Conservation (phyloP, 1,284 basidiomycete genomes). For the Trametes pubescens region DNA sequence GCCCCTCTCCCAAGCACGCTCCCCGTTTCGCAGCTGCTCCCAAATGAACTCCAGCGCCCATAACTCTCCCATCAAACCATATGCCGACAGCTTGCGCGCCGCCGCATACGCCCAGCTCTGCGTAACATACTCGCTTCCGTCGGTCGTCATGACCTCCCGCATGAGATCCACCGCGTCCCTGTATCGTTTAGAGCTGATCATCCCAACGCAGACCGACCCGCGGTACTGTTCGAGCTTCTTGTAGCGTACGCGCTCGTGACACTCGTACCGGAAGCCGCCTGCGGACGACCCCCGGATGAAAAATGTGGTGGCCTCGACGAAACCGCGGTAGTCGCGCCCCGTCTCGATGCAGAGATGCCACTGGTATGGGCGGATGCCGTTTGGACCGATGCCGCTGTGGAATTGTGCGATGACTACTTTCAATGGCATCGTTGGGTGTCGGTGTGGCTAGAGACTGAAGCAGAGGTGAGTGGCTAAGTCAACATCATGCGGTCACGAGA, state of each 20-base stretch:
- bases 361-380: conserved; percentile 11
- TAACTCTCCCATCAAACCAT: conserved; percentile 4
- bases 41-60: conserved; percentile 8
- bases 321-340: conserved; percentile 1
- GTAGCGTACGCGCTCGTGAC: conserved; percentile 7
- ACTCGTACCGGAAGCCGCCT: not conserved
- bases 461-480: not conserved
- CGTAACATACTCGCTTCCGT: conserved; percentile 1
- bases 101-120: conserved; percentile 26
- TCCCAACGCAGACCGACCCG: conserved; percentile 23
- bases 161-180: not conserved
- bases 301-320: conserved; percentile 20
- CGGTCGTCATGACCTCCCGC: not conserved
- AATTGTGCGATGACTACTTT: conserved; percentile 24
- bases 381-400: conserved; percentile 16
- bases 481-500: not conserved
- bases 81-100: conserved; percentile 23
- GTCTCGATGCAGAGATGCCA: conserved; percentile 26
- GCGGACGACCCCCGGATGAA: conserved; percentile 21
- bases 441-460: not conserved
- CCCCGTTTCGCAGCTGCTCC: not conserved
- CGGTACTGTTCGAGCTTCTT: conserved; percentile 10
- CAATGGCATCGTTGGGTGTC: not conserved
- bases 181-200: not conserved
- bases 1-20: conserved; percentile 19